These are phyloP conservation scores for Colletotrichum gloeosporioides DNA, from an alignment of 2,329 filamentous ascomycete genomes.

Conservation along the genomic window DNA sequence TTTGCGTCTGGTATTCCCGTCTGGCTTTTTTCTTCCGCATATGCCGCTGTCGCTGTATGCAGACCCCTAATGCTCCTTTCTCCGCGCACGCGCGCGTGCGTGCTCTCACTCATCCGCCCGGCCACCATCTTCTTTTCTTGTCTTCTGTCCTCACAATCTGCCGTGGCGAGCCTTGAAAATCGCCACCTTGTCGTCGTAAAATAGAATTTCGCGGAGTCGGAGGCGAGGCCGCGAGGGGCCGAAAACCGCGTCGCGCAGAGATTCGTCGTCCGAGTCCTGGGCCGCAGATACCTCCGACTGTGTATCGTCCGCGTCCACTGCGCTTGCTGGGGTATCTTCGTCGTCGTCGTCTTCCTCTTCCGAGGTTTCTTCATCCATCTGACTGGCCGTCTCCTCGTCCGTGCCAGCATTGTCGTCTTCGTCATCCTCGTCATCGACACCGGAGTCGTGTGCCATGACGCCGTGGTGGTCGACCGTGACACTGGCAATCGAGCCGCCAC, in stretches of 20 bases:
- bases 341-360: conserved; percentile 29
- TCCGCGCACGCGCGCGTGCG: background rate
- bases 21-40: background rate
- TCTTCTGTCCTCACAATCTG: conserved; percentile 35
- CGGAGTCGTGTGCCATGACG: conserved; percentile 22
- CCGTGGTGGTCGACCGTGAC: conserved; percentile 21
- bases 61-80: background rate
- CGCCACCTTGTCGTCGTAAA: conserved; percentile 83
- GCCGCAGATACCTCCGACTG: conserved; percentile 21
- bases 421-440: conserved; percentile 37
- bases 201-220: conserved; percentile 77
- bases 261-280: conserved; percentile 52
- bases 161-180: conserved; percentile 80
- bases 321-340: conserved; percentile 36
- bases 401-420: conserved; percentile 40
- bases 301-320: conserved; percentile 34
- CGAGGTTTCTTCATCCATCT: conserved; percentile 34
- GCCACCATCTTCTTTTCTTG: background rate
- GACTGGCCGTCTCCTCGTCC: conserved; percentile 35
- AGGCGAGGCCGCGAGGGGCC: conserved; percentile 50
- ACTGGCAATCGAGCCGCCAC: conserved; percentile 23
- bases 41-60: background rate
- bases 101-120: background rate
- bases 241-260: conserved; percentile 50
- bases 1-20: background rate